Base-by-base conservation (phyloP, 768 basidiomycete species). In the Boletus coccyginus region DNA sequence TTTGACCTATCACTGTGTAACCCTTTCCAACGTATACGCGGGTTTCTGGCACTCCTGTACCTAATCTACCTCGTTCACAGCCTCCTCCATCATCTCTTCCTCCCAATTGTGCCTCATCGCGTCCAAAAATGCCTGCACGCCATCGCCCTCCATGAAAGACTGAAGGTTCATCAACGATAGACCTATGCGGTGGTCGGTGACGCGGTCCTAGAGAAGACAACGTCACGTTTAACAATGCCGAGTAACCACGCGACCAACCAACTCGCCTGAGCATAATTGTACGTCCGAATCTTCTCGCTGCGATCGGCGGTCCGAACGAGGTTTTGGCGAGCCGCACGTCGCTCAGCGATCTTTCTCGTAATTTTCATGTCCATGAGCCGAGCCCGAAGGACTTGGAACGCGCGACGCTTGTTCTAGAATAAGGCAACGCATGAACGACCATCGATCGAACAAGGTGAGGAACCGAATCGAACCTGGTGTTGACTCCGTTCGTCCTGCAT, bases 401-500 rank as follows among this genome's bases (percentile, higher is more conserved):
- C 97, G 51, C 91, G 86, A n/a, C 90, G 84, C 61, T 85, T 87
- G 66, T 99, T 98, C 92, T 98, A 50, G 5, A 21, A 33, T 24
- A 24, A 40, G 6, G 6, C 29, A 14, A 24, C 14, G 21, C 16
- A 21, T 52, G 29, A 52, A 29, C 19, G 17, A 27, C n/a, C 6
- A 6, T 39, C 41, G 13, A 32, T 17, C 29, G n/a, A 53, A 39
- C 14, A 41, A 43, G 52, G 50, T 0, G 10, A n/a, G 24, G 11
- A 21, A 32, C 21, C 6, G 7, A 14, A 41, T 27, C 3, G 17
- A 55, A 93, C 93, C 77, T 92, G 89, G 70, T 98, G 96, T 66
- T 99, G 97, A 68, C 89, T 92, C 7, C 97, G 83, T 62, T 95
- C 94, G 66, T 99, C 95, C 75, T 99, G 97, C 92, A 98, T 98